Evolutionary conservation across 345 rosid genomes (phyloP), one percentile per base, ranked within the genome.

Genomic region (Boechera divaricarpa): DNA sequence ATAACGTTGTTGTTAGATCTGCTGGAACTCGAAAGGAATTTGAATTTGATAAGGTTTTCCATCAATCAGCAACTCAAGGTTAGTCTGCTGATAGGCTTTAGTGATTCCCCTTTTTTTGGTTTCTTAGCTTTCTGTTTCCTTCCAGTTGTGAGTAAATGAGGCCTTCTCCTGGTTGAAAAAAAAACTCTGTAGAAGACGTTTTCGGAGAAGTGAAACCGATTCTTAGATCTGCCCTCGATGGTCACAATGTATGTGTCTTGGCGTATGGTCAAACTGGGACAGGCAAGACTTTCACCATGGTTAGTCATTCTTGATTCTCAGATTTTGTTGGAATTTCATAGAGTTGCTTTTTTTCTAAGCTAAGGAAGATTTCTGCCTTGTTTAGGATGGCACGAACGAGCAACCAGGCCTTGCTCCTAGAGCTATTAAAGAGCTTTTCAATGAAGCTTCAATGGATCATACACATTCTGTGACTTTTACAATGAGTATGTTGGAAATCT

Each of bases 201-300:
- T 94, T 90, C 52, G 73, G 72, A 68, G 98, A 94, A 80, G 91
- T 90, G 28, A 87, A 87, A 80, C 92, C 97, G 4, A 82, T 92
- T 69, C 86, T 92, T 70, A 83, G 91, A 87, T 94, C 93, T 63
- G 98, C 95, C 3, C 91, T 94, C 38, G 97, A 94, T 68, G 98
- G 98, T 38, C 86, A 92, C 83, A 89, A 89, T 80, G 98, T 85
- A 18, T 92, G 95, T 65, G 76, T 94, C n/a, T 79, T 94, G 72
- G 98, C 98, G 11, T 94, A 88, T 78, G 97, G 97, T 67, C 97
- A 91, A 84, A 94, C 98, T 2, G 92, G 95, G n/a, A 90, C 95
- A 6, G 97, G 98, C 61, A 94, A 94, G 87, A 94, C 97, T 39
- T 92, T 83, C 71, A 88, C 98, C 48, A 94, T 92, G 98, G 97